Percentiles rank a stretch among this genome's conserved stretches.
Evolutionary conservation across 176 grass and related monocot genomes (phyloP).

Genomic region (Typha latifolia): DNA sequence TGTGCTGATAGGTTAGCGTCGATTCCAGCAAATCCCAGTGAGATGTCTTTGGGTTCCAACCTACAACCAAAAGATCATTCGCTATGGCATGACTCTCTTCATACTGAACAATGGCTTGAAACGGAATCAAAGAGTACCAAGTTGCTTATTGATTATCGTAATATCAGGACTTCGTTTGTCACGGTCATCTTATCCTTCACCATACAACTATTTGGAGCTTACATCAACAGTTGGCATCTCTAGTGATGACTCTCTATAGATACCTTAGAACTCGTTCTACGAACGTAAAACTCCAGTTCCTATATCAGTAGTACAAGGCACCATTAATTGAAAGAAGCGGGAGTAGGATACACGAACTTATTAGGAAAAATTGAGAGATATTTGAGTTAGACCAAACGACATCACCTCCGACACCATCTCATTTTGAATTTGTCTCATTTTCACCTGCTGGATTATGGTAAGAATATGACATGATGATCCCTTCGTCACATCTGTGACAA

Average conservation of each 20-base stretch:
- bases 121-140: conserved; percentile 35
- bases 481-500: too few species aligned
- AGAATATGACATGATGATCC: too few species aligned
- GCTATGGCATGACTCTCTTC: neutral
- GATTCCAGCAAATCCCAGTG: conserved; percentile 83
- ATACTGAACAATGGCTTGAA: neutral
- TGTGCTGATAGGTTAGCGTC: conserved; percentile 83
- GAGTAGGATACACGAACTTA: too few species aligned
- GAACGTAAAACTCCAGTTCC: too few species aligned
- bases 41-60: conserved; percentile 90
- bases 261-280: too few species aligned
- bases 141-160: conserved; percentile 85
- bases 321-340: too few species aligned
- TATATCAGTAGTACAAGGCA: too few species aligned
- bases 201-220: conserved; percentile 82
- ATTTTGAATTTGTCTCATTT: too few species aligned
- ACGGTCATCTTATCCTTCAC: conserved; percentile 87
- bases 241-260: conserved; percentile 51
- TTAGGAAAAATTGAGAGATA: too few species aligned
- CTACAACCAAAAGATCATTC: conserved; percentile 29
- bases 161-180: conserved; percentile 85
- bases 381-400: too few species aligned
- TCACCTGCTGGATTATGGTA: too few species aligned
- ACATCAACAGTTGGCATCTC: conserved; percentile 66
- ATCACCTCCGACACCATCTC: too few species aligned